Base-by-base conservation (phyloP, 208 protist genomes). In the Trypanosoma cruzi region DNA sequence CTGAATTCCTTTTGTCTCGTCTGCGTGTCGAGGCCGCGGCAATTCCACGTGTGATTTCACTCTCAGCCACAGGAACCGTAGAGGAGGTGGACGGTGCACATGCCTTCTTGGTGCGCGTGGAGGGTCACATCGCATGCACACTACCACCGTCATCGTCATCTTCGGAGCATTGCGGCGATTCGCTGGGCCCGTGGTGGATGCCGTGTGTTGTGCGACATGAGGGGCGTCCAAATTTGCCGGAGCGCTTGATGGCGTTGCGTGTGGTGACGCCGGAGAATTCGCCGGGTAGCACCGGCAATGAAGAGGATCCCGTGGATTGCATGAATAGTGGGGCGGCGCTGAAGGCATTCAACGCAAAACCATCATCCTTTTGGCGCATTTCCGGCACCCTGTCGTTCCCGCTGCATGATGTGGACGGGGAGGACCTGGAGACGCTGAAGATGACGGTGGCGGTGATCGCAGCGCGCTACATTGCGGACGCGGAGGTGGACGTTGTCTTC, bases 51-150 rank as follows among this genome's bases (percentile, higher is more conserved):
- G 74, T 90, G 1, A 66, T 58, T 4, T 54, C 66, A 10, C 58
- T 93, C 2, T 58, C 26, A 36, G 83, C 87, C 13, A 65, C 29
- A 37, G 87, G 87, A 16, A 64, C 62, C 13, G 67, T 88, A 32
- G 60, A 69, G 64, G 63, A 77, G 37, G 60, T 82, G 60, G 60
- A 83, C 20, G 80, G 75, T 14, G 62, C 36, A 7, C 62, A 85
- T 10, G 75, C 73, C 32, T 82, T 86, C 69, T 61, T 85, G 28
- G 46, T 92, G 4, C 64, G 67, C 28, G 82, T 86, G n/a, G 44
- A 42, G 18, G 82, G 74, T 8, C 59, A 67, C 71, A 64, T 92
- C 57, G 48, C 36, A 28, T 90, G 85, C 68, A 40, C 26, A 1
- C 18, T 60, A 14, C 53, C 46, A 20, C 40, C 18, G n/a, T 65